Conservation (phyloP, 441 rosid genomes). For the Pelargonium citronellum region DNA sequence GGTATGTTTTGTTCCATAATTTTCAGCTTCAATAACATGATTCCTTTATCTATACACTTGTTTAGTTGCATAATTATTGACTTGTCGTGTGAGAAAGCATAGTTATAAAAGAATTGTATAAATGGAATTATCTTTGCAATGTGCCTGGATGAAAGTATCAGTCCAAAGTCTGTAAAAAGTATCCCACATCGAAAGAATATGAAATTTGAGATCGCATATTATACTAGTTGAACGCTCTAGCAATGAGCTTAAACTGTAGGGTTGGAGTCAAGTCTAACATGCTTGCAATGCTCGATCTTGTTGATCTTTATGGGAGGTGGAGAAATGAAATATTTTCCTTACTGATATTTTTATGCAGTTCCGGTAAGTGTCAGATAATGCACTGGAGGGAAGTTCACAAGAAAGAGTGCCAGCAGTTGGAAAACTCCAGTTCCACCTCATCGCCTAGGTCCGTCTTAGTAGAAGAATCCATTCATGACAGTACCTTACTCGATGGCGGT, state of each 20-base stretch:
- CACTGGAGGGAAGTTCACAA: slow-evolving; percentile 82
- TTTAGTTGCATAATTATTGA: not conserved
- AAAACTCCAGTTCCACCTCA: slow-evolving; percentile 34
- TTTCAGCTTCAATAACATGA: slow-evolving; percentile 4
- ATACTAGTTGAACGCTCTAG: too few species aligned
- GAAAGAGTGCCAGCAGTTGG: slow-evolving; percentile 55
- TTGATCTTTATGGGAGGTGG: too few species aligned
- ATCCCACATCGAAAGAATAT: too few species aligned
- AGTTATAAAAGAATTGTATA: not conserved
- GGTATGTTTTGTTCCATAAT: slow-evolving; percentile 38
- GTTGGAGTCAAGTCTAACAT: not conserved
- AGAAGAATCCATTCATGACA: slow-evolving; percentile 27
- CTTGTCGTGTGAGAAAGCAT: not conserved
- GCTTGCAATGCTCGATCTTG: not conserved
- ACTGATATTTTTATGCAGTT: slow-evolving; percentile 39
- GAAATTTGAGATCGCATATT: too few species aligned
- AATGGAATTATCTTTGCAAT: too few species aligned
- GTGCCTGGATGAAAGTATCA: too few species aligned
- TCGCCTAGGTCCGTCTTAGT: slow-evolving; percentile 32
- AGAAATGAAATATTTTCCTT: not conserved
- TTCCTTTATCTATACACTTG: not conserved
- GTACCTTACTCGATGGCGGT: slow-evolving; percentile 21
- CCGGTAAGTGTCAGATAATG: slow-evolving; percentile 81
- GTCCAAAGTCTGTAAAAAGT: too few species aligned
- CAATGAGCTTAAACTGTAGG: too few species aligned